phyloP scores from a whole-genome alignment of 495 filamentous ascomycete genomes.

The Xylaria venustula region DNA sequence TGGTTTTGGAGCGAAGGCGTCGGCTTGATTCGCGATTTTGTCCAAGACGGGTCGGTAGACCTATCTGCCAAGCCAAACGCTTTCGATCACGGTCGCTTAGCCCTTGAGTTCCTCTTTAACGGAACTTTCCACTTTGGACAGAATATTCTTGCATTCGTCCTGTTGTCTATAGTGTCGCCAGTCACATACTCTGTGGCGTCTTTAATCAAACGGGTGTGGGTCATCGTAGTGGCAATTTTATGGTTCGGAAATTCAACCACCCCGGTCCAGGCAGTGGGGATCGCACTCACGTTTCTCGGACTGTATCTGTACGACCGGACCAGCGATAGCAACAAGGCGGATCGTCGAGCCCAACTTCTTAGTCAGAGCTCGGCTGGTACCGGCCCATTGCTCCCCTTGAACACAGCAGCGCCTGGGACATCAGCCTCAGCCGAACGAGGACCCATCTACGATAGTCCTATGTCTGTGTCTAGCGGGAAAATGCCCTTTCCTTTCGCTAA shows the following conservation, averaged over 20 bases:
- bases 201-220: slow-evolving; percentile 94
- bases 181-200: slow-evolving; percentile 97
- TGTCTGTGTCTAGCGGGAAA: slow-evolving; percentile 22
- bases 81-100: slow-evolving; percentile 75
- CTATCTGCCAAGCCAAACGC: slow-evolving; percentile 60
- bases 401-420: slow-evolving; percentile 28
- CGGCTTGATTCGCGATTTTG: slow-evolving; percentile 68
- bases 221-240: slow-evolving; percentile 90
- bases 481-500: slow-evolving; percentile 33
- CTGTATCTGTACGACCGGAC: slow-evolving; percentile 97
- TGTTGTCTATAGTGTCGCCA: slow-evolving; percentile 87
- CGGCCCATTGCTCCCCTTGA: slow-evolving; percentile 70
- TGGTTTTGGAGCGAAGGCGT: slow-evolving; percentile 93
- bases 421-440: slow-evolving; percentile 17
- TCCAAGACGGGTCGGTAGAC: slow-evolving; percentile 63
- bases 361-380: slow-evolving; percentile 37
- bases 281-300: slow-evolving; percentile 84
- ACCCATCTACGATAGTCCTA: slow-evolving; percentile 35
- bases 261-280: slow-evolving; percentile 75
- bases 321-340: slow-evolving; percentile 77
- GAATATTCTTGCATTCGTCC: slow-evolving; percentile 89
- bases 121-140: slow-evolving; percentile 96
- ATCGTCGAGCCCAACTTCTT: slow-evolving; percentile 61
- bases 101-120: slow-evolving; percentile 91
- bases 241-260: slow-evolving; percentile 95